Evolutionary conservation across 1,284 basidiomycete genomes (phyloP), one percentile per base, ranked within the genome.

Genomic region (Trichosporon asahii): DNA sequence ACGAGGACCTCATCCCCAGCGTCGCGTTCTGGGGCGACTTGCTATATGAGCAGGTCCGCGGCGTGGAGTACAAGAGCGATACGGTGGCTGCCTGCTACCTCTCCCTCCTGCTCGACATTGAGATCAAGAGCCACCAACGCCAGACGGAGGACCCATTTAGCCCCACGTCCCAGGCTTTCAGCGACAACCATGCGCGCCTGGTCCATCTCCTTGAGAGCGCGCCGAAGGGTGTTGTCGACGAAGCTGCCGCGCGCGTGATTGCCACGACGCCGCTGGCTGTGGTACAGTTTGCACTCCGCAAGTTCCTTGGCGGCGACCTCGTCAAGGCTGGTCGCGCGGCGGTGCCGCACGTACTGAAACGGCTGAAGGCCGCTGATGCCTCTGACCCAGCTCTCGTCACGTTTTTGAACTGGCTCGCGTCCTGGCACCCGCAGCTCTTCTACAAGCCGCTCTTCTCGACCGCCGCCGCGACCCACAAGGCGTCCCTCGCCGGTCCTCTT

Each of bases 401-500:
- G 3, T 78, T 81, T 66, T 70, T 80, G 23, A 31, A 29, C 5
- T 78, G 72, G 72, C 75, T 80, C 3, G 64, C 74, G 0, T 68
- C 57, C 9, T 8, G 66, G 0, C 73, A 89, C 75, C 90, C 91
- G 0, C 88, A 88, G 70, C 74, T 90, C 0, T 90, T 92, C 80
- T 92, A 89, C 85, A 91, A 90, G 77, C 89, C 90, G 1, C 83
- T 94, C 27, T 92, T 93, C 79, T 82, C 86, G 0, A 90, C 89
- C 65, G 89, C 91, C 0, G 88, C 88, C 0, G 88, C 90, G 0
- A 85, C 86, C 25, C 89, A 88, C 71, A 87, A 89, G 46, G 76
- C 87, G 15, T 86, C 87, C 0, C 85, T 91, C 2, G 81, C 87
- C 4, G 87, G 86, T 49, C 87, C 90, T 70, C 85, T 92, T 0